A percentile compares a stretch with the other conserved stretches of the same genome.
phyloP scores from a whole-genome alignment of 805 yeast species.

The Yamadazyma scolyti region DNA sequence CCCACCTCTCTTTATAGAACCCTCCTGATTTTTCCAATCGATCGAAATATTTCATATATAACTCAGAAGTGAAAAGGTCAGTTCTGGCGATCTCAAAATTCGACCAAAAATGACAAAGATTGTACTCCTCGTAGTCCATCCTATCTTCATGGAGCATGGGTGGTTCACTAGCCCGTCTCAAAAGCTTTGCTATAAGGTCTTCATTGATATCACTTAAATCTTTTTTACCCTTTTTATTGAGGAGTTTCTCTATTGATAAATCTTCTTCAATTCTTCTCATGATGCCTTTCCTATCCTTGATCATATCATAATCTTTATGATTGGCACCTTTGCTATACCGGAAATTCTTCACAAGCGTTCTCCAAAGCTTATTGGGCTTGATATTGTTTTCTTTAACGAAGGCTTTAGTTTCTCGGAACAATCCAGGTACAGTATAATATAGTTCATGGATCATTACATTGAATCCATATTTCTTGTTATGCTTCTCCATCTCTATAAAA shows the following conservation, averaged over 20 bases:
- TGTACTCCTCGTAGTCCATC: conserved; percentile 66
- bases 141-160: conserved; percentile 46
- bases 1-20: conserved; percentile 92
- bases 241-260: conserved; percentile 19
- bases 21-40: conserved; percentile 73
- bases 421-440: conserved; percentile 74
- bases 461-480: conserved; percentile 78
- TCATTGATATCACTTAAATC: conserved; percentile 18
- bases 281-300: conserved; percentile 18
- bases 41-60: conserved; percentile 65
- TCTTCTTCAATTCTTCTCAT: conserved; percentile 24
- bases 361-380: conserved; percentile 64
- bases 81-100: conserved; percentile 89
- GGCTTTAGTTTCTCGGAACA: conserved; percentile 68
- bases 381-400: conserved; percentile 48
- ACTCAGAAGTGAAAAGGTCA: conserved; percentile 63
- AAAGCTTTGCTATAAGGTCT: conserved; percentile 31
- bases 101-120: conserved; percentile 87
- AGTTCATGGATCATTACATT: conserved; percentile 77
- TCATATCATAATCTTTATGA: conserved; percentile 17
- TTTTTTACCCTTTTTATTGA: conserved; percentile 18
- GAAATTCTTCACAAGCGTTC: conserved; percentile 47
- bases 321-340: conserved; percentile 20
- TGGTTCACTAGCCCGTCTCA: conserved; percentile 31
- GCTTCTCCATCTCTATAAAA: conserved; percentile 69